Base-by-base conservation (phyloP, 345 rosid genomes). In the Firmiana major region DNA sequence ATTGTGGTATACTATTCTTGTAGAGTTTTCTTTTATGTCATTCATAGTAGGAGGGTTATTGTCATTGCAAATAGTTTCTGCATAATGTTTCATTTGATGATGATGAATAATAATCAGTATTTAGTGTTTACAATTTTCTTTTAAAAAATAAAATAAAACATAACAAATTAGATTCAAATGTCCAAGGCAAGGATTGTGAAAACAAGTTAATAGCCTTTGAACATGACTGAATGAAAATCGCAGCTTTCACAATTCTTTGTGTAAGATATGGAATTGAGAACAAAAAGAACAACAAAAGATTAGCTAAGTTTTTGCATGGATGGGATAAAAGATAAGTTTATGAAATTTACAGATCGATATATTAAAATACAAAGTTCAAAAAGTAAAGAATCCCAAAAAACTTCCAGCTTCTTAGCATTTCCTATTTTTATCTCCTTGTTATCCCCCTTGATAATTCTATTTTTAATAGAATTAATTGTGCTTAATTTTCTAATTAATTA, bases 141-240 rank as follows among this genome's bases (percentile, higher is more conserved):
- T 7, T 1, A 63, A 34, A 7, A n/a, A 13, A 46, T 31, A 31
- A 31, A 31, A 31, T 31, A 3, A 31, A 31, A 31, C 34, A 31
- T 31, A 1, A 31, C 34, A 31, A 1, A 16, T 3, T 3, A 12
- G 54, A 49, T 22, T 76, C 46, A 59, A 75, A 78, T 55, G 58
- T 79, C 74, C 77, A 26, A 80, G 88, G 85, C 63, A 79, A 89
- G 94, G 83, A 86, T 90, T 89, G 91, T 92, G 92, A 98, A 93
- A 88, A 93, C 99, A 89, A 96, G 93, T 85, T 85, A 90, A 92
- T 77, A 80, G 97, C 88, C 89, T 86, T 86, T n/a, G 91, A 83
- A 83, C 77, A 83, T 58, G 90, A 85, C 60, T 82, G 85, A 63
- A 81, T 63, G 80, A 89, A 85, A 49, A 64, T 81, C 24, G 74